Evolutionary conservation across 1,139 yeast species (phyloP).

Genomic region (Yamadazyma siamensis): DNA sequence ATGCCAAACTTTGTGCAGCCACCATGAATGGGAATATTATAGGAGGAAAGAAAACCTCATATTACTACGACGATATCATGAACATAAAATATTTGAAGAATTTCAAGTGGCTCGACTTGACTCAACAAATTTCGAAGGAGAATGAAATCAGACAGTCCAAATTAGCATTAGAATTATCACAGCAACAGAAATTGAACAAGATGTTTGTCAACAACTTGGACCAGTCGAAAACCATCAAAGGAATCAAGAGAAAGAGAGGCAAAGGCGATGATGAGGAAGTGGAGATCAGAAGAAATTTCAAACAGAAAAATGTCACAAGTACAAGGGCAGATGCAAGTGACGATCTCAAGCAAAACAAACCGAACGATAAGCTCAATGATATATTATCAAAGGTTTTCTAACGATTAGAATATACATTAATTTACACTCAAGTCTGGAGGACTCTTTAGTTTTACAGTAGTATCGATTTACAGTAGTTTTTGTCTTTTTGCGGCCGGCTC

Average conservation of each 20-base stretch:
- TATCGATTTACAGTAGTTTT: conserved; percentile 1
- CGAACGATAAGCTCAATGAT: conserved; percentile 40
- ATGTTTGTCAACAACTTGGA: conserved; percentile 82
- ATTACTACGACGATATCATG: conserved; percentile 90
- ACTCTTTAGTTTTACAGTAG: too few relatives aligned
- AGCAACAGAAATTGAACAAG: conserved; percentile 83
- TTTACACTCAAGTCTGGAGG: too few relatives aligned
- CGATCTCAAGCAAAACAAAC: conserved; percentile 44
- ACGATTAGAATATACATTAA: conserved; percentile 4
- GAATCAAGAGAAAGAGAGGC: conserved; percentile 56
- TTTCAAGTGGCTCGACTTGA: conserved; percentile 92
- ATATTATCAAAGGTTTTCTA: conserved; percentile 41
- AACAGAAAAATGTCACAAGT: conserved; percentile 62
- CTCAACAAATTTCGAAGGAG: conserved; percentile 91
- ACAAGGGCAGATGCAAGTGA: conserved; percentile 61
- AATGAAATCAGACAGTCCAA: conserved; percentile 86
- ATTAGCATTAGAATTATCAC: conserved; percentile 82
- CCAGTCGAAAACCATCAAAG: conserved; percentile 73
- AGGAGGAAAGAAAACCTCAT: conserved; percentile 92
- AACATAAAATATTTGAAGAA: conserved; percentile 86
- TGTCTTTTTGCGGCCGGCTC: conserved; percentile 3
- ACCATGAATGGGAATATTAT: conserved; percentile 84
- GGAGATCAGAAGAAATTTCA: conserved; percentile 51
- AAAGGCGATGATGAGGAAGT: conserved; percentile 24
- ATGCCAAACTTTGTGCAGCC: conserved; percentile 84